Evolutionary conservation across 1,284 basidiomycete genomes (phyloP), one percentile per base, ranked within the genome.

Genomic region (Cryptococcus sp.): DNA sequence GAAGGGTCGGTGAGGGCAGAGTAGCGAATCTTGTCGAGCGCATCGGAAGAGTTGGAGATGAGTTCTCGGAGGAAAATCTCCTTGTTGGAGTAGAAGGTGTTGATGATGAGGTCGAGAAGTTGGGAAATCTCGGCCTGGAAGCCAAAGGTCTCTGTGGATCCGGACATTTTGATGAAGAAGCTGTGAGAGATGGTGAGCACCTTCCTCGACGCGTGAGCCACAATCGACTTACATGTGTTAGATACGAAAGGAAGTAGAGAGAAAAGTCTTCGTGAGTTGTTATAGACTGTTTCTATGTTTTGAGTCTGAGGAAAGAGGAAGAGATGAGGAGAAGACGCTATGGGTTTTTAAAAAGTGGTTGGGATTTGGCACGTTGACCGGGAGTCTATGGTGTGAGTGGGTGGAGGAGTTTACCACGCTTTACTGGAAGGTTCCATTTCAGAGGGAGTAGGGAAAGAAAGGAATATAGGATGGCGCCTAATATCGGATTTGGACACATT

Each of bases 11-110:
- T 97, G 67, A 96, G 84, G 57, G 93, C 93, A 29, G 89, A 86
- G 72, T 81, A 82, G 57, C 94, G 91, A 76, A 96, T 89, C 84
- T 97, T 97, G 84, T 97, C 94, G 79, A 96, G 86, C 53, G 94
- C 93, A 86, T 97, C 94, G 62, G 92, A 94, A 60, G 59, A 72
- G 68, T 77, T 77, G 54, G 74, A 76, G 50, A 76, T 95, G 66
- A 96, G 62, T 82, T 97, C 93, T 79, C 93, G 89, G 71, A 96
- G 86, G 86, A 96, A 96, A 79, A 96, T 95, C 83, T 94, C 93
- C 85, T 96, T 96, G 87, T 96, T 95, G 63, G 90, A 93, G 86
- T 96, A 95, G 85, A 95, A 96, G 63, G 92, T 94, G 84, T 94
- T 91, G 91, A 76, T 66, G 70, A 79, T 78, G 40, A 78, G 70